These are phyloP conservation scores for Marchantia paleacea DNA, from an alignment of 225 moss, liverwort and hornwort species.

Conservation along the genomic window DNA sequence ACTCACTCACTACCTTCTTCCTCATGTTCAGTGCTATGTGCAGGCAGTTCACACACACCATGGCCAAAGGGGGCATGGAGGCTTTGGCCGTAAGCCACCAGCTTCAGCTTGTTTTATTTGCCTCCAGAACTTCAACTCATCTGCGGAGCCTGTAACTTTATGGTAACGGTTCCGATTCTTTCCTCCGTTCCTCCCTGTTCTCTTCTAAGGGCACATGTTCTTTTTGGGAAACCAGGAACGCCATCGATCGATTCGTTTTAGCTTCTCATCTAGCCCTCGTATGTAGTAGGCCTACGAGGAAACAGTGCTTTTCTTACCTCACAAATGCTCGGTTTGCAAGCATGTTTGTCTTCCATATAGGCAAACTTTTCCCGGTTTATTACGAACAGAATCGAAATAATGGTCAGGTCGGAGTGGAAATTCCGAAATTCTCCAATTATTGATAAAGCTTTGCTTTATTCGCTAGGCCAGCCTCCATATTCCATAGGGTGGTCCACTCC, in stretches of 20 bases:
- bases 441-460: background rate
- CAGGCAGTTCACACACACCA: too few species aligned
- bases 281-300: background rate
- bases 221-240: too few species aligned
- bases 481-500: background rate
- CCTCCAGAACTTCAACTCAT: too few species aligned
- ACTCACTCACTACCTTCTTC: too few species aligned
- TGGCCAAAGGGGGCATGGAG: too few species aligned
- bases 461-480: background rate
- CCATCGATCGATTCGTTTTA: background rate
- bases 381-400: background rate
- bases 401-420: background rate
- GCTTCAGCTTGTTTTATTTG: too few species aligned
- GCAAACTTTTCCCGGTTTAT: background rate
- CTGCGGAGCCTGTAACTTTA: too few species aligned
- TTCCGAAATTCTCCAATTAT: background rate
- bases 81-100: too few species aligned
- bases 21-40: too few species aligned
- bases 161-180: too few species aligned
- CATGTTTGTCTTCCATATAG: background rate
- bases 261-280: background rate
- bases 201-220: too few species aligned
- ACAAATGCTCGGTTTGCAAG: background rate
- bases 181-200: too few species aligned
- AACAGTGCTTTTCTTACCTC: background rate